A percentile compares a stretch with the other conserved stretches of the same genome.
phyloP scores from a whole-genome alignment of 305 asterid genomes.

The Salvia sclarea region DNA sequence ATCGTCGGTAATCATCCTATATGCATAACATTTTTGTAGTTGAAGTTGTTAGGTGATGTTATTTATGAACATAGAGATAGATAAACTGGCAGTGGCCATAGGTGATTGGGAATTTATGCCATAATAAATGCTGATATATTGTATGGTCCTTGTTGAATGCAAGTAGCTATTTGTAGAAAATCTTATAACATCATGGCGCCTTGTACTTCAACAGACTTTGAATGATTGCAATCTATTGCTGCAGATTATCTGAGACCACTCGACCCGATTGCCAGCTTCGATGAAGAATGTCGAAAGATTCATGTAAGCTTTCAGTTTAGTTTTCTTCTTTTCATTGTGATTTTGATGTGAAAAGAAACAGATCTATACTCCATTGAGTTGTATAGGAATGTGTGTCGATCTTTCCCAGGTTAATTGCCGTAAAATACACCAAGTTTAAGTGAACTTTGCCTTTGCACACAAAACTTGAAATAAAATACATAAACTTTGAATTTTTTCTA shows the following conservation, averaged over 20 bases:
- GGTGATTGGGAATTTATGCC: constrained; percentile 31
- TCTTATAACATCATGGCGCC: constrained; percentile 11
- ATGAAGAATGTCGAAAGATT: constrained; percentile 45
- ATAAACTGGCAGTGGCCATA: constrained; percentile 22
- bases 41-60: constrained; percentile 37
- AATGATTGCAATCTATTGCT: constrained; percentile 37
- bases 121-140: constrained; percentile 26
- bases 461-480: too few species aligned
- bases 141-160: constrained; percentile 31
- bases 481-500: too few species aligned
- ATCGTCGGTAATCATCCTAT: constrained; percentile 38
- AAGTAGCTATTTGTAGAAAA: constrained; percentile 2
- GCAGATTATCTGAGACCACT: constrained; percentile 49
- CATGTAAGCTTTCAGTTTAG: constrained; percentile 46
- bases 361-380: too few species aligned
- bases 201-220: constrained; percentile 13
- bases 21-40: not conserved
- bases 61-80: constrained; percentile 31
- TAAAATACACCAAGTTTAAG: too few species aligned
- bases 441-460: too few species aligned
- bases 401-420: too few species aligned
- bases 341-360: not conserved
- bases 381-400: not conserved
- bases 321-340: not conserved
- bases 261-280: constrained; percentile 41